Evolutionary conservation across 169 alveolate genomes (phyloP), one percentile per base, ranked within the genome.

Genomic region (Eimeria necatrix): DNA sequence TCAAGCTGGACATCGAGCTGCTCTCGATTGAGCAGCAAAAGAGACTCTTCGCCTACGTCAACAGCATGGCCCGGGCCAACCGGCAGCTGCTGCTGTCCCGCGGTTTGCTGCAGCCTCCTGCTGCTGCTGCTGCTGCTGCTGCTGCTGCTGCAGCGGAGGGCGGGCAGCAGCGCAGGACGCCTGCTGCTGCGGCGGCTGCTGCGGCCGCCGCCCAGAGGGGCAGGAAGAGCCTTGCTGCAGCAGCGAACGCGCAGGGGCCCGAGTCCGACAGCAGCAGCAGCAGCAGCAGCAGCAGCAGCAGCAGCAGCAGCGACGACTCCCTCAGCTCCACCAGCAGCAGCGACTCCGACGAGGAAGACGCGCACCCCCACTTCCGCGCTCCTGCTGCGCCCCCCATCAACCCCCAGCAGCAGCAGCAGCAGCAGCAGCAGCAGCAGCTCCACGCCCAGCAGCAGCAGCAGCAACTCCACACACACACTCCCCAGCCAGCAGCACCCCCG

Each of bases 21-120:
- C 96, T 97, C 61, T 97, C 98, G 24, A 96, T 97, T 10, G 98
- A 97, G 92, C 97, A 97, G 68, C 98, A 97, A 89, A 95, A 97
- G 84, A 96, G 98, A 56, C 94, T 97, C 64, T 97, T 97, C 76
- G 85, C 96, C 9, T 97, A 97, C 91, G 97, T 97, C 59, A 97
- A 96, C 93, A 97, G 96, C 70, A 97, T 97, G 98, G 98, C 96
- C 51, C 95, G 98, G 91, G 96, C 96, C 56, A 97, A 97, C 96
- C 68, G 96, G 83, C 98, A 97, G 84, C 93, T 53, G 81, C 96
- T 96, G 95, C 81, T 89, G 51, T 78, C 87, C 24, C 68, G 56
- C n/a, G 53, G 51, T 20, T n/a, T 26, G 59, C 83, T 22, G 49
- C 56, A 22, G 22, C 18, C 5, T 9, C 53, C 80, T 7, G 74